phyloP scores from a whole-genome alignment of 495 filamentous ascomycete genomes.

The Hypomontagnella monticulosa region DNA sequence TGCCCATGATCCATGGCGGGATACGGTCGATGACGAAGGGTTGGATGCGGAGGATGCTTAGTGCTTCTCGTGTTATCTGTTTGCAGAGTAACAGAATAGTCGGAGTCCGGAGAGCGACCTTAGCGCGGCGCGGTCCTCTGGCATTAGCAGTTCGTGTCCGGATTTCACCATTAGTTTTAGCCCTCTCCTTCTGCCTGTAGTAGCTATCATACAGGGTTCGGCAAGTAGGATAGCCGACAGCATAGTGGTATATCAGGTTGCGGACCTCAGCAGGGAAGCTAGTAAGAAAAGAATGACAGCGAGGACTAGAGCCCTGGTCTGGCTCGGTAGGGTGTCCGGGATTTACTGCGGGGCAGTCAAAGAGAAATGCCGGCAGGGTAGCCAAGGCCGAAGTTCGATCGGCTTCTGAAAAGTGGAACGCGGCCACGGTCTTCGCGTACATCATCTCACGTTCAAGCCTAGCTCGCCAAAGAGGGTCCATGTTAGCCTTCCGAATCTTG shows the following conservation, averaged over 20 bases:
- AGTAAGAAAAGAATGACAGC: conserved; percentile 35
- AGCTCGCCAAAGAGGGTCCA: conserved; percentile 35
- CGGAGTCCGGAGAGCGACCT: conserved; percentile 39
- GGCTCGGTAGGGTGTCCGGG: neutral
- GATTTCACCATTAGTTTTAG: conserved; percentile 21
- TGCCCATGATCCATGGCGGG: conserved; percentile 49
- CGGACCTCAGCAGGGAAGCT: conserved; percentile 48
- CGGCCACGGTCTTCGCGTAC: conserved; percentile 11
- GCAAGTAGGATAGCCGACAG: conserved; percentile 41
- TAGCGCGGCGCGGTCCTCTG: conserved; percentile 22
- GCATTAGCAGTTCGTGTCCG: conserved; percentile 17
- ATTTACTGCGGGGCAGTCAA: conserved; percentile 8
- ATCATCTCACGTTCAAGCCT: conserved; percentile 39
- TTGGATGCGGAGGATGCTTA: conserved; percentile 37
- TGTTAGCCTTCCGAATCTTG: conserved; percentile 37
- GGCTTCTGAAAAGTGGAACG: conserved; percentile 32
- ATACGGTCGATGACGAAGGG: conserved; percentile 49
- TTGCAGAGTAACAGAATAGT: conserved; percentile 51
- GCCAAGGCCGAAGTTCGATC: conserved; percentile 35
- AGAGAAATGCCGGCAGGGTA: conserved; percentile 38
- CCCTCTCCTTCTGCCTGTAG: conserved; percentile 42
- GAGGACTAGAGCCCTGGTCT: neutral
- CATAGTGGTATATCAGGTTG: conserved; percentile 46
- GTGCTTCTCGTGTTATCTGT: conserved; percentile 47
- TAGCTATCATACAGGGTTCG: conserved; percentile 43